These are phyloP conservation scores for Pezicula neosporulosa DNA, from an alignment of 2,329 filamentous ascomycete species.

Conservation along the genomic window DNA sequence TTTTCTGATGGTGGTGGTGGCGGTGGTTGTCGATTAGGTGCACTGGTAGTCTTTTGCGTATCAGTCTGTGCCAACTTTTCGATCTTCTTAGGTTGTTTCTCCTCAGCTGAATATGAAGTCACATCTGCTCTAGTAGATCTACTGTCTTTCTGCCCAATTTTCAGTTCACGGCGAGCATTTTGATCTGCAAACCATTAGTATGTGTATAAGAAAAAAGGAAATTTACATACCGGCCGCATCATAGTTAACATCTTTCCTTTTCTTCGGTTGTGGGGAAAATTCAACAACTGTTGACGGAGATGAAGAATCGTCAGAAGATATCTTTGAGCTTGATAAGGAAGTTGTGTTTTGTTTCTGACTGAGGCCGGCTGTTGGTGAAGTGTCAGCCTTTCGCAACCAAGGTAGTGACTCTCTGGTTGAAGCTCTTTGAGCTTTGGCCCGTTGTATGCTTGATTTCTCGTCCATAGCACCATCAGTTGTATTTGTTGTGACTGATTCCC, in stretches of 20 bases:
- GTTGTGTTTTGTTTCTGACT: background rate
- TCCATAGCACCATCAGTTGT: background rate
- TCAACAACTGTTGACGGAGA: background rate
- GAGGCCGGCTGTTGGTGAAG: background rate
- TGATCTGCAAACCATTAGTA: too few relatives aligned
- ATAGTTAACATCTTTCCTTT: background rate
- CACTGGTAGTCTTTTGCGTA: too few relatives aligned
- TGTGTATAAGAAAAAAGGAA: too few relatives aligned
- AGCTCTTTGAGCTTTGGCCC: background rate
- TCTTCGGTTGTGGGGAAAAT: background rate
- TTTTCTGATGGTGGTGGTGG: too few relatives aligned
- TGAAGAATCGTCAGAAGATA: background rate
- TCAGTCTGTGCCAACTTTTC: too few relatives aligned
- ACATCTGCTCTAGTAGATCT: too few relatives aligned
- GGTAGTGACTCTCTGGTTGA: constrained; percentile 18
- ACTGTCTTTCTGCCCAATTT: too few relatives aligned
- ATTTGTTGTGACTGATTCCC: background rate
- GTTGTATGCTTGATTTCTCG: background rate
- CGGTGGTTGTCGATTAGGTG: too few relatives aligned
- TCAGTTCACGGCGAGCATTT: too few relatives aligned
- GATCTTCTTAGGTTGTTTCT: too few relatives aligned
- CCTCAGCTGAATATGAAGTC: too few relatives aligned
- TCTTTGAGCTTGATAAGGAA: background rate
- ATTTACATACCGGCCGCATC: background rate
- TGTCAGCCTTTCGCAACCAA: constrained; percentile 21